Conservation (phyloP, 306 rosid species). For the Corylus americana region DNA sequence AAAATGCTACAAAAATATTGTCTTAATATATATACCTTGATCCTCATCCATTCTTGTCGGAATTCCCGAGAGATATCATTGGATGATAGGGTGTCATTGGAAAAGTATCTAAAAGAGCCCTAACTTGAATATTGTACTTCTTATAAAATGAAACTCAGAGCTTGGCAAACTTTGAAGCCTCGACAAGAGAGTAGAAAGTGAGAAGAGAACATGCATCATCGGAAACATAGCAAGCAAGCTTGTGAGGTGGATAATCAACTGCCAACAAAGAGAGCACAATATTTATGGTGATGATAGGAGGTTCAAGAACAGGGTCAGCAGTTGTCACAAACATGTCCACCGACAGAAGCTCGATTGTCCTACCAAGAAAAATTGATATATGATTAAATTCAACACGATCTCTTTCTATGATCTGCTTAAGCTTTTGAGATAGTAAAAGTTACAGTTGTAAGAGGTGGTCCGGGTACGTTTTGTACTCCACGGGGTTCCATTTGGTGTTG, state of each 20-base stretch:
- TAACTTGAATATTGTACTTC: conserved; percentile 42
- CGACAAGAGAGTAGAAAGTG: conserved; percentile 51
- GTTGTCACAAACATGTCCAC: conserved; percentile 74
- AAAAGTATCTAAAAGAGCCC: conserved; percentile 63
- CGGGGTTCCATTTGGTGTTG: conserved; percentile 54
- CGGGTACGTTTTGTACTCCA: conserved; percentile 15
- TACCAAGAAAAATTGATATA: background rate
- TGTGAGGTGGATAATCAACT: conserved; percentile 58
- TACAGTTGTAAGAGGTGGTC: conserved; percentile 30
- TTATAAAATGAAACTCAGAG: conserved; percentile 69
- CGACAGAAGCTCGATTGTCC: conserved; percentile 47
- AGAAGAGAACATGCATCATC: conserved; percentile 68
- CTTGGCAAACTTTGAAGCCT: conserved; percentile 57
- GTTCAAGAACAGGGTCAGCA: conserved; percentile 54
- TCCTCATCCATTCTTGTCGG: too few species aligned
- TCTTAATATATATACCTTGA: too few species aligned
- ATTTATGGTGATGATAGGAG: conserved; percentile 62
- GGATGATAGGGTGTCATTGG: background rate
- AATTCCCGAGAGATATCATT: too few species aligned
- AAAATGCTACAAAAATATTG: too few species aligned
- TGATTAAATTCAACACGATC: too few species aligned
- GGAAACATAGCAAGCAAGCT: conserved; percentile 73
- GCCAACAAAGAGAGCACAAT: conserved; percentile 66
- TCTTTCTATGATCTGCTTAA: too few species aligned
- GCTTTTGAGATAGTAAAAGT: too few species aligned